Base-by-base conservation (phyloP, 306 rosid species). In the Ochetophila trinervis region DNA sequence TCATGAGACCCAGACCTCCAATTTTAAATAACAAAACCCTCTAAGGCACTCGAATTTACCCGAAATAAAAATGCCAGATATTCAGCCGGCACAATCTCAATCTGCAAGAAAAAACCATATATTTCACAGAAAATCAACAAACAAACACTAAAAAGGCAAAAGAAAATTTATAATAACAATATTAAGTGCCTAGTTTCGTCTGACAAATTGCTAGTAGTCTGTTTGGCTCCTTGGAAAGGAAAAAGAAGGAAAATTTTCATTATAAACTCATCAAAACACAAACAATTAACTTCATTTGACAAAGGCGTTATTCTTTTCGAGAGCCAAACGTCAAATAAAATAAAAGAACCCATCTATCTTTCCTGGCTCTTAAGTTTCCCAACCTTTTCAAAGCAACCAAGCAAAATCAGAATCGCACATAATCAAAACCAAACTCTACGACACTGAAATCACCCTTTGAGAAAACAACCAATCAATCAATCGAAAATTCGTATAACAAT, bases 1-100 rank as follows among this genome's bases (percentile, higher is more conserved):
- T 90, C 99, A 93, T 93, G 86, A 93, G 99, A 93, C 94, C 88
- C 87, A 85, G 79, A 82, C 78, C 89, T 79, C 81, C 64, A 75
- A 87, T 88, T 40, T 80, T 77, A 89, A 85, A 85, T 84, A 89
- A 89, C 79, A 84, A 86, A 84, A 85, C 86, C 93, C 79, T 84
- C 84, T 73, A 74, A 71, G 84, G 76, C 62, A 75, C 72, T 89
- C 77, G 83, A 86, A 86, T 82, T 88, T 76, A 76, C 85, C 90
- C 79, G 52, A 57, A 75, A 27, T 4, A 27, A 74, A 79, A 62
- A 70, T 61, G 66, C 69, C 51, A 36, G 60, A 63, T 55, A 61
- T 23, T 37, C 62, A 65, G 45, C 66, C 80, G 66, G 68, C 76
- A 67, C 56, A 23, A 64, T 22, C 67, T 65, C 74, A 76, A 81